Base-by-base conservation (phyloP, 495 filamentous ascomycete species). In the Hypomontagnella submonticulosa region DNA sequence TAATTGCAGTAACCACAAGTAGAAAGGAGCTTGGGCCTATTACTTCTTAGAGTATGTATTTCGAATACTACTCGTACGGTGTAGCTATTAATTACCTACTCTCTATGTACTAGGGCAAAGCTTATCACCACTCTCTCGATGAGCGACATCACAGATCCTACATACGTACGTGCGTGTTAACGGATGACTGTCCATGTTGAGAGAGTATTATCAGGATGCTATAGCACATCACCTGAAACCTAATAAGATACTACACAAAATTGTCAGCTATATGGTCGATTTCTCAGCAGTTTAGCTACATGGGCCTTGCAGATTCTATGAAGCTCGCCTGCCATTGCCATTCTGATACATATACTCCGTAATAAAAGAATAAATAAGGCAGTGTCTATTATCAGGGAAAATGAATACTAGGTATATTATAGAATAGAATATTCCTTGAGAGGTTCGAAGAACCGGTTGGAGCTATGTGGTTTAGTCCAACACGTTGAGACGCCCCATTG, bases 1-100 rank as follows among this genome's bases (percentile, higher is more conserved):
- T 38, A 9, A 33, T 18, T 10, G 16, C 18, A 16, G 41, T 46
- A 57, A 53, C 23, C 16, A 54, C 11, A 52, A 51, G 40, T 61
- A 58, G 56, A 51, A 41, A 57, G 53, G 48, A 72, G 69, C 71
- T 72, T 63, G 63, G 69, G 49, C 69, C 69, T 60, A 61, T 63
- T 46, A 12, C 27, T 33, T 50, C 27, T 50, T 36, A 18, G 27
- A 33, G 18, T 16, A 50, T 34, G 9, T 27, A 50, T 50, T 41
- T 51, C 43, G 44, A 36, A 43, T 42, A n/a, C 34, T 40, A 61
- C 57, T 65, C 47, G 40, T 67, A 69, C 66, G 57, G 66, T 67
- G 63, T 68, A 20, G 49, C 51, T 56, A 55, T 54, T 44, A 67
- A 67, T 60, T 61, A 42, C 32, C 13, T 56, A 49, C 23, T 37